Conservation (phyloP, 2,329 filamentous ascomycete species). For the Arthrobotrys conoides region DNA sequence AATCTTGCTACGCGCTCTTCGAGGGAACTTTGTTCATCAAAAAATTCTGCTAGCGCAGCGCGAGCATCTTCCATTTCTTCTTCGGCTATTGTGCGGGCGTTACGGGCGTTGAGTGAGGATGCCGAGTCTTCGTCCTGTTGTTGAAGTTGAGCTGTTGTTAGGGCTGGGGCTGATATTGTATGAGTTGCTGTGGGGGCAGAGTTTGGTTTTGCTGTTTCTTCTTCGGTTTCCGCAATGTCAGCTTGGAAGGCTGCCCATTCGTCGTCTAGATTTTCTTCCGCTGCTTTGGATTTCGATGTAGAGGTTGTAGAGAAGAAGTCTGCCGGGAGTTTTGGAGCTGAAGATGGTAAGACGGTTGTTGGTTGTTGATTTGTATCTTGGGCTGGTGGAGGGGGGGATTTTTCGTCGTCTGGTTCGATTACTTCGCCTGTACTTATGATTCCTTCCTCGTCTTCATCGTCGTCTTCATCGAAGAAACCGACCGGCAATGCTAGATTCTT, state of each 20-base stretch:
- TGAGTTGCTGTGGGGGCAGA: constrained; percentile 51
- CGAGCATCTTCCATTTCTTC: constrained; percentile 79
- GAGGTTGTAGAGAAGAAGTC: constrained; percentile 63
- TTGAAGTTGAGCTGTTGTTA: constrained; percentile 60
- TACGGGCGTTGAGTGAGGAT: constrained; percentile 62
- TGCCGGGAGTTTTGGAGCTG: constrained; percentile 60
- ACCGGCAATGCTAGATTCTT: constrained; percentile 64
- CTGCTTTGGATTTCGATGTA: constrained; percentile 46
- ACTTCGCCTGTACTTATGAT: constrained; percentile 64
- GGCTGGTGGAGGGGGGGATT: neutral
- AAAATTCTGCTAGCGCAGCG: constrained; percentile 80
- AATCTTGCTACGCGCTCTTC: constrained; percentile 79
- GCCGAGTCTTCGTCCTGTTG: constrained; percentile 65
- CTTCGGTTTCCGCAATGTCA: constrained; percentile 75
- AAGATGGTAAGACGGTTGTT: neutral
- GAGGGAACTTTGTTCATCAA: constrained; percentile 85
- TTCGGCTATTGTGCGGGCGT: constrained; percentile 71
- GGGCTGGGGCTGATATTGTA: constrained; percentile 65
- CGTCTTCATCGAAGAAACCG: constrained; percentile 65
- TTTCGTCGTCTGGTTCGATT: constrained; percentile 63
- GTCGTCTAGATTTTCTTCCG: constrained; percentile 76
- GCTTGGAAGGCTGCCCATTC: constrained; percentile 91
- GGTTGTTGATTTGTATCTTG: constrained; percentile 14
- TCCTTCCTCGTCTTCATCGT: constrained; percentile 64
- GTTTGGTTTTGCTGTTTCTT: constrained; percentile 1